phyloP scores from a whole-genome alignment of 176 grass and related monocot genomes.

The Carex littledalei region DNA sequence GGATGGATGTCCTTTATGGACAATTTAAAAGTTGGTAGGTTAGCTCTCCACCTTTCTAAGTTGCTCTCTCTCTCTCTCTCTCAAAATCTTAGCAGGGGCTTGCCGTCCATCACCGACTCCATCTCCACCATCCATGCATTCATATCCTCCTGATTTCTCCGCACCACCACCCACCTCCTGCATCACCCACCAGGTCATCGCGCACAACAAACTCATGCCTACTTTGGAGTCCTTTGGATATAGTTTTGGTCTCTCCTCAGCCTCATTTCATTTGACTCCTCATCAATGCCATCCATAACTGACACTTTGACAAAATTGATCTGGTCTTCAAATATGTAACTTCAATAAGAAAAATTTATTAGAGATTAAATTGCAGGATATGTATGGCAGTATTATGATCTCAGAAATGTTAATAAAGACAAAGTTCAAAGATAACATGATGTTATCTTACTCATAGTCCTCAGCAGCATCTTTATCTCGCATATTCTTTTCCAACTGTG shows the following conservation, averaged over 20 bases:
- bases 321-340: conserved; percentile 84
- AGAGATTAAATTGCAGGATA: not conserved
- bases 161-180: too few relatives aligned
- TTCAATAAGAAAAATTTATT: conserved; percentile 26
- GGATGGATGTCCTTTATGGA: too few relatives aligned
- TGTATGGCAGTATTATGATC: not conserved
- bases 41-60: too few relatives aligned
- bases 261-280: conserved; percentile 33
- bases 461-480: conserved; percentile 60
- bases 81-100: too few relatives aligned
- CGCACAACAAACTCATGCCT: too few relatives aligned
- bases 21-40: too few relatives aligned
- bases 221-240: conserved; percentile 55
- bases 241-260: conserved; percentile 61
- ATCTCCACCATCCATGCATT: too few relatives aligned
- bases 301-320: conserved; percentile 88
- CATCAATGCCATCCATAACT: conserved; percentile 74
- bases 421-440: conserved; percentile 14
- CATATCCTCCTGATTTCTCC: too few relatives aligned
- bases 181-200: too few relatives aligned
- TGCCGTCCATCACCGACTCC: too few relatives aligned
- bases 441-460: conserved; percentile 14
- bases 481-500: conserved; percentile 80
- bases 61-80: too few relatives aligned
- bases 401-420: not conserved